phyloP scores from a whole-genome alignment of 78 protist genomes.

The Dictyostelium brefeldianum region DNA sequence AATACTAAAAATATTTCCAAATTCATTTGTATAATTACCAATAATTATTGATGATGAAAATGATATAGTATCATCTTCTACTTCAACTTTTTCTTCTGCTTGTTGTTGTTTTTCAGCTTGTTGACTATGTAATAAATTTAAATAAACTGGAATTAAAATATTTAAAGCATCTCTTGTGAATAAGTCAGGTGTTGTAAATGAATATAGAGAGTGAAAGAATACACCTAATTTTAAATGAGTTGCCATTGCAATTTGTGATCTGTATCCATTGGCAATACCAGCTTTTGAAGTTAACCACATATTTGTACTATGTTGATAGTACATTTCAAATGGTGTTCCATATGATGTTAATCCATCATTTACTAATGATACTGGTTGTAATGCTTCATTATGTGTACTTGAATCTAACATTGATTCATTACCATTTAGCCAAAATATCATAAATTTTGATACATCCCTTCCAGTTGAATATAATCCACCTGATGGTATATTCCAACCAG shows the following conservation, averaged over 20 bases:
- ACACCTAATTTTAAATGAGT: conserved; percentile 43
- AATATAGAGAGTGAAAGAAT: conserved; percentile 3
- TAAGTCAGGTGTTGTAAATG: not conserved
- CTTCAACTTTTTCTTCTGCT: not conserved
- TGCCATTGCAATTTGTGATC: conserved; percentile 32
- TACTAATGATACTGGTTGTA: not conserved
- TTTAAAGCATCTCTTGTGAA: conserved; percentile 17
- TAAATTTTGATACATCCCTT: conserved; percentile 38
- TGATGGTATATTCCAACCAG: conserved; percentile 66
- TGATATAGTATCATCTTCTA: not conserved
- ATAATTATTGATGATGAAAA: not conserved
- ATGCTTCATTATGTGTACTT: conserved; percentile 43
- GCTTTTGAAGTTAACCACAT: conserved; percentile 51
- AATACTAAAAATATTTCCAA: not conserved
- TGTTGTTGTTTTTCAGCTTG: not conserved
- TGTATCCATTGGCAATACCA: conserved; percentile 47
- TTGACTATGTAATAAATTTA: not conserved
- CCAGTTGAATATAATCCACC: conserved; percentile 67
- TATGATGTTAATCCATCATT: conserved; percentile 38
- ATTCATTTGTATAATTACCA: not conserved
- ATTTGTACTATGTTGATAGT: conserved; percentile 10
- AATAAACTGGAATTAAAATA: conserved; percentile 37
- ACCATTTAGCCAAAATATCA: conserved; percentile 17
- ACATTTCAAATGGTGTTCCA: conserved; percentile 76
- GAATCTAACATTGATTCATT: not conserved